A percentile compares a stretch with the other conserved stretches of the same genome.
phyloP scores from a whole-genome alignment of 306 rosid species.

The Amphicarpaea edgeworthii region DNA sequence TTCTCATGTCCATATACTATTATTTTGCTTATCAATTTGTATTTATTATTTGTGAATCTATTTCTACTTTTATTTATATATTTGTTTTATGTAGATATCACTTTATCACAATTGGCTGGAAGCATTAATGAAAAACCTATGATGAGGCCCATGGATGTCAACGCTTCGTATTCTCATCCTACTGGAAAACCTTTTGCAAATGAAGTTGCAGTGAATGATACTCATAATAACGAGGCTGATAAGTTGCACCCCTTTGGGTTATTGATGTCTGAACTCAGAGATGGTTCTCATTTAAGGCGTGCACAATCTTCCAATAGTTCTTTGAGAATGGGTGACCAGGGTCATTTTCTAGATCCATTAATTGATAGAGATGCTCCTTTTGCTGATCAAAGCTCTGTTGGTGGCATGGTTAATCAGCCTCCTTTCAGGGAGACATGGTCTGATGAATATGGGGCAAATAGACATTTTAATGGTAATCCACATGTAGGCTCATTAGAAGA shows the following conservation, averaged over 20 bases:
- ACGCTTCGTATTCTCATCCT: slow-evolving; percentile 48
- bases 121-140: slow-evolving; percentile 51
- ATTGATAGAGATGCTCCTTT: slow-evolving; percentile 52
- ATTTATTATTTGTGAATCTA: slow-evolving; percentile 10
- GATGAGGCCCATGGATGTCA: slow-evolving; percentile 51
- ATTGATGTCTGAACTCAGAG: slow-evolving; percentile 72
- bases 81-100: slow-evolving; percentile 51
- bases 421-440: slow-evolving; percentile 58
- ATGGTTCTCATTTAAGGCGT: slow-evolving; percentile 59
- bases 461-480: slow-evolving; percentile 50
- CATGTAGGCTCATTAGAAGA: slow-evolving; percentile 58
- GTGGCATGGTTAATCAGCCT: slow-evolving; percentile 55
- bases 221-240: slow-evolving; percentile 54
- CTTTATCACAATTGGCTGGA: slow-evolving; percentile 56
- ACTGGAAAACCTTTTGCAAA: slow-evolving; percentile 47
- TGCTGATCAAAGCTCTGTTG: slow-evolving; percentile 52
- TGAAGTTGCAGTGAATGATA: slow-evolving; percentile 51
- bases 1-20: slow-evolving; percentile 22
- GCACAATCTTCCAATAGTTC: slow-evolving; percentile 63
- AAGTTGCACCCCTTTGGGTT: slow-evolving; percentile 81
- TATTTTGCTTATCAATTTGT: slow-evolving; percentile 18
- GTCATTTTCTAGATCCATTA: slow-evolving; percentile 58
- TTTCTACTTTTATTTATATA: slow-evolving; percentile 23
- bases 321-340: slow-evolving; percentile 60
- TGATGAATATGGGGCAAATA: slow-evolving; percentile 50